phyloP scores from a whole-genome alignment of 2,329 filamentous ascomycete species.

The Lithohypha guttulata region DNA sequence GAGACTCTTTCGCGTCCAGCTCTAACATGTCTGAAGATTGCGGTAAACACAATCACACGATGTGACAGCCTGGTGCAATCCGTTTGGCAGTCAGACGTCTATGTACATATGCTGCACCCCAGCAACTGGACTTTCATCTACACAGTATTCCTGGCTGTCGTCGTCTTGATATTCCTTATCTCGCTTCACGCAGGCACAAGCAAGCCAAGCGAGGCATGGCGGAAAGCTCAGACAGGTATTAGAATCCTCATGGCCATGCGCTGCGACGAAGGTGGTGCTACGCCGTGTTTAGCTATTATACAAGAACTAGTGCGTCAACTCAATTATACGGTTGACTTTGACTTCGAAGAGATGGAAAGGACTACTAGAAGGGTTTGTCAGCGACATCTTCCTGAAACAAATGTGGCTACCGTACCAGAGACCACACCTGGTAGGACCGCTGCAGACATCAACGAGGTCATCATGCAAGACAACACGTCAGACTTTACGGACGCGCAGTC shows the following conservation, averaged over 20 bases:
- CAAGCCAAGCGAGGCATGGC: conserved; percentile 19
- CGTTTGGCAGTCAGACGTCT: not conserved
- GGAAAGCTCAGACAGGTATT: conserved; percentile 15
- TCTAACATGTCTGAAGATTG: conserved; percentile 17
- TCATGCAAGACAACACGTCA: too few species aligned
- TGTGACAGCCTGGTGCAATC: not conserved
- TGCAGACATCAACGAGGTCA: too few species aligned
- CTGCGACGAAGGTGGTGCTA: conserved; percentile 15
- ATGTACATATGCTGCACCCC: conserved; percentile 1
- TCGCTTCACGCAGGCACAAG: conserved; percentile 18
- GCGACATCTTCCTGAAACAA: not conserved
- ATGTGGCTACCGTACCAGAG: too few species aligned
- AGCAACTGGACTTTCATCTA: conserved; percentile 15
- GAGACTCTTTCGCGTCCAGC: conserved; percentile 41
- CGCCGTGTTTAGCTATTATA: conserved; percentile 13
- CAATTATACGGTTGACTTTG: conserved; percentile 19
- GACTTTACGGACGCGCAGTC: too few species aligned
- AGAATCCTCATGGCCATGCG: conserved; percentile 13
- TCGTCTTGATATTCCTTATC: conserved; percentile 18
- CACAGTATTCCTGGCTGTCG: conserved; percentile 17
- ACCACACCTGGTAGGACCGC: too few species aligned
- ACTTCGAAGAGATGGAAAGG: conserved; percentile 17
- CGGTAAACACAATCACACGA: conserved; percentile 11
- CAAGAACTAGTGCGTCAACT: conserved; percentile 18
- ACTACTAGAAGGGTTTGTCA: conserved; percentile 11